phyloP scores from a whole-genome alignment of 495 filamentous ascomycete genomes.

The Neurospora sp. region DNA sequence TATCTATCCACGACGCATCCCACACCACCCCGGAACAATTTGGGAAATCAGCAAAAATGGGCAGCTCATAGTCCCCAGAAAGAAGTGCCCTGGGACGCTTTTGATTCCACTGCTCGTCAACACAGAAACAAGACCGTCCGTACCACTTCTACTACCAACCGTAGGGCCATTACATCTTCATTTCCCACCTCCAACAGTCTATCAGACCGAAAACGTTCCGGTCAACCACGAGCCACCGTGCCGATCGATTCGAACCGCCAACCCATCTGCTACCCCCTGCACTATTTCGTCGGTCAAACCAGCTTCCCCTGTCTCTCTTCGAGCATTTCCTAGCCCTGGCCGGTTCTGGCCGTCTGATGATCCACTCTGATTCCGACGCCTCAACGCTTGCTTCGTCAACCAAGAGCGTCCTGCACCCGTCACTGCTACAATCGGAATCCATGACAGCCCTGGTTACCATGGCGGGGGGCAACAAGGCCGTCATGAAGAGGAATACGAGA shows the following conservation, averaged over 20 bases:
- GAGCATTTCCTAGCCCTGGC: background rate
- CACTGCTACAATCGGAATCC: background rate
- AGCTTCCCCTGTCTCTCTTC: background rate
- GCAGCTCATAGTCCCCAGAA: conserved; percentile 2
- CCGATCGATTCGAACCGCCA: background rate
- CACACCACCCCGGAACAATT: background rate
- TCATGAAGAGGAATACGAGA: conserved; percentile 19
- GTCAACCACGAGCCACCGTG: background rate
- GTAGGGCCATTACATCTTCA: background rate
- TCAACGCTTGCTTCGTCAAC: background rate
- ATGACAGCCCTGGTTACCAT: conserved; percentile 2
- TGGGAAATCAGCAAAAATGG: conserved; percentile 8
- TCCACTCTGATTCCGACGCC: background rate
- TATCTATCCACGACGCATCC: background rate
- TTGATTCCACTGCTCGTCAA: conserved; percentile 1
- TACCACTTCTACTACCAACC: background rate
- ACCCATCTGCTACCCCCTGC: background rate
- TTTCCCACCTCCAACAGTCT: background rate
- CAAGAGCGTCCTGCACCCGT: background rate
- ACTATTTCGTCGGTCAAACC: background rate
- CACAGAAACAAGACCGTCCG: background rate
- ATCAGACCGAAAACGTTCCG: background rate
- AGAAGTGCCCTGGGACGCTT: conserved; percentile 7
- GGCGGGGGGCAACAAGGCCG: conserved; percentile 8
- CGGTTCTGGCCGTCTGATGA: background rate